Evolutionary conservation across 495 filamentous ascomycete genomes (phyloP).

Genomic region (Neurospora africana): DNA sequence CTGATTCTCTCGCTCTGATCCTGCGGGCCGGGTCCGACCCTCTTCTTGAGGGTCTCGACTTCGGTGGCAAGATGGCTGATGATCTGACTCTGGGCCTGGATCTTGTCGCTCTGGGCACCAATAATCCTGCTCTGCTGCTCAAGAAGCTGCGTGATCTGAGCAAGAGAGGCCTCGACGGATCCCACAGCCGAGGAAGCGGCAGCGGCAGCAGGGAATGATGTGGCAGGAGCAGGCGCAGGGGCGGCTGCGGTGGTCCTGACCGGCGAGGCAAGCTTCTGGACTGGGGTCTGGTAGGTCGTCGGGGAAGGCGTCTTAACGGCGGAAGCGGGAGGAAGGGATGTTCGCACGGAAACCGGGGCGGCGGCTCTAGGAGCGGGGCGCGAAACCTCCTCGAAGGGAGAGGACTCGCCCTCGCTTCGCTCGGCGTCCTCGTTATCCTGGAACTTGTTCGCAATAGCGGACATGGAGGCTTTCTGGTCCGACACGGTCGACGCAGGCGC

Average conservation of each 20-base stretch:
- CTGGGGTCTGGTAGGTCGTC: conserved; percentile 12
- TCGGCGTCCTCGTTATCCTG: conserved; percentile 63
- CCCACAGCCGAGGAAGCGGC: conserved; percentile 2
- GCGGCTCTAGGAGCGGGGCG: conserved; percentile 38
- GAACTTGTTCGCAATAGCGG: conserved; percentile 72
- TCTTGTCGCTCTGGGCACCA: conserved; percentile 45
- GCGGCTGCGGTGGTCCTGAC: conserved; percentile 6
- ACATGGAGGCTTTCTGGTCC: conserved; percentile 77
- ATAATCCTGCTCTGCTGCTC: conserved; percentile 54
- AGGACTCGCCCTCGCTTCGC: conserved; percentile 25
- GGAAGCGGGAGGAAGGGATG: neutral
- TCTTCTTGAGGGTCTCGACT: conserved; percentile 61
- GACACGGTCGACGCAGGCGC: conserved; percentile 55
- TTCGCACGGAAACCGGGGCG: conserved; percentile 10
- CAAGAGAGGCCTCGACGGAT: conserved; percentile 35
- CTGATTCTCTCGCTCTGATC: conserved; percentile 60
- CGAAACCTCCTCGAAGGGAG: conserved; percentile 75
- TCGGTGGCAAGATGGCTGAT: conserved; percentile 55
- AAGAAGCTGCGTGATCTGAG: conserved; percentile 55
- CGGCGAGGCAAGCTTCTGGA: conserved; percentile 7
- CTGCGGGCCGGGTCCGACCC: conserved; percentile 41
- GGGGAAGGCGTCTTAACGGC: conserved; percentile 17
- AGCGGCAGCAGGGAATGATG: conserved; percentile 1
- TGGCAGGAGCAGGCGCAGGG: conserved; percentile 6
- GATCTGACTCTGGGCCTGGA: conserved; percentile 45